Conservation (phyloP, 225 moss, liverwort and hornwort species). For the Rhytidiadelphus loreus region DNA sequence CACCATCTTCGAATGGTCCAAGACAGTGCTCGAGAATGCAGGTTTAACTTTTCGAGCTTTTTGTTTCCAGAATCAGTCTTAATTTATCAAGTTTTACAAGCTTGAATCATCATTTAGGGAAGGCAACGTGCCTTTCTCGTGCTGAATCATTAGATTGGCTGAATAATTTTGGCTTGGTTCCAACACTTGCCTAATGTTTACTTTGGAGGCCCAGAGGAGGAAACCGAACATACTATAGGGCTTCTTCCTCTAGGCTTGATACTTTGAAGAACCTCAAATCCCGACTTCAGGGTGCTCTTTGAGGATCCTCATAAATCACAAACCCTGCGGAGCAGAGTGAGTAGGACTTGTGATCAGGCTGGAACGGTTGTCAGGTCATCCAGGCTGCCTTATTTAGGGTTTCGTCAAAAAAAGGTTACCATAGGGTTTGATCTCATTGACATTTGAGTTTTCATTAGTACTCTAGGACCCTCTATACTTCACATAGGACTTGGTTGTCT, state of each 20-base stretch:
- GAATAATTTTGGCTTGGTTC: background rate
- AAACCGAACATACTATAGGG: background rate
- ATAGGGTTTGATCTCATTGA: background rate
- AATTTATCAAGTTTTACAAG: background rate
- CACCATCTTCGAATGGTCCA: constrained; percentile 81
- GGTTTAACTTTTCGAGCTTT: constrained; percentile 5
- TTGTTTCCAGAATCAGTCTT: background rate
- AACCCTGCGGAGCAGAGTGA: background rate
- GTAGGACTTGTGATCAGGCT: background rate
- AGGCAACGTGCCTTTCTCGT: background rate
- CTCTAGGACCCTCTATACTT: too few relatives aligned
- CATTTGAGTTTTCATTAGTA: too few relatives aligned
- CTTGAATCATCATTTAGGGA: background rate
- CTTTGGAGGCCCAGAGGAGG: background rate
- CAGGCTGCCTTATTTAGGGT: background rate
- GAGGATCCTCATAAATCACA: background rate
- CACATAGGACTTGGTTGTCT: background rate
- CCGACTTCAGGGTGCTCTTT: background rate
- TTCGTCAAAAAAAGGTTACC: background rate
- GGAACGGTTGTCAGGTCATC: background rate
- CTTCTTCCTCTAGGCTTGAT: background rate
- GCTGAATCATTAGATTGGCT: background rate
- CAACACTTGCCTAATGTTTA: background rate
- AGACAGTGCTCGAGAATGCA: constrained; percentile 76
- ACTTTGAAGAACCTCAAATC: background rate